Conservation (phyloP, 2,329 filamentous ascomycete genomes). For the Dryadomyces quercus-mongolicae region DNA sequence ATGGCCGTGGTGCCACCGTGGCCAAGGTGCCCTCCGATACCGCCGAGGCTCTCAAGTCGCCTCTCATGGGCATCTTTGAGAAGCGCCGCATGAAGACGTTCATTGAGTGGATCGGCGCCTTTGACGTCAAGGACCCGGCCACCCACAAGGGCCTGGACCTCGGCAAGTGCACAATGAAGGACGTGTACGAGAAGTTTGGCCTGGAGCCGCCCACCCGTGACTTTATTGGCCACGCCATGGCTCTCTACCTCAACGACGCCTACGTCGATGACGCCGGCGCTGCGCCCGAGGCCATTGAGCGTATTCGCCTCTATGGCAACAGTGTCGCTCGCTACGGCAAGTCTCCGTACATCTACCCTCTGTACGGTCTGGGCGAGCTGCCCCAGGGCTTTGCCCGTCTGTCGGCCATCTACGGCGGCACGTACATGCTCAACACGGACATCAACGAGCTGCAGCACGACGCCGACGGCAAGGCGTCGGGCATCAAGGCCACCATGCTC, state of each 20-base stretch:
- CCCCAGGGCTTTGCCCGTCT: conserved; percentile 96
- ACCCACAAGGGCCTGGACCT: conserved; percentile 89
- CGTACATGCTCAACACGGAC: conserved; percentile 97
- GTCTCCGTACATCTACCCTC: conserved; percentile 97
- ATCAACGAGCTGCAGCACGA: conserved; percentile 86
- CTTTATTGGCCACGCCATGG: conserved; percentile 98
- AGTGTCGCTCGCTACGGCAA: conserved; percentile 96
- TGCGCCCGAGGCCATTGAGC: conserved; percentile 76
- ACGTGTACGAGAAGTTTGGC: conserved; percentile 97
- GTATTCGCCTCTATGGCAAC: conserved; percentile 93
- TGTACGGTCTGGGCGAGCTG: conserved; percentile 93
- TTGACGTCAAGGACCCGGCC: conserved; percentile 66
- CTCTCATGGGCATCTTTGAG: conserved; percentile 94
- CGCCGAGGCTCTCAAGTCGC: conserved; percentile 77
- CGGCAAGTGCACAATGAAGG: conserved; percentile 75
- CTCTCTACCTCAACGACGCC: conserved; percentile 79
- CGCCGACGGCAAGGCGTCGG: conserved; percentile 66
- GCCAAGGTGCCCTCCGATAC: conserved; percentile 96
- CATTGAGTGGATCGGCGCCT: conserved; percentile 86
- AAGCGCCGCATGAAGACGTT: conserved; percentile 96
- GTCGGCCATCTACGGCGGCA: conserved; percentile 96
- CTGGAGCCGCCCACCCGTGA: conserved; percentile 82
- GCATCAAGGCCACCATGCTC: conserved; percentile 96
- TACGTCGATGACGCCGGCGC: conserved; percentile 65
- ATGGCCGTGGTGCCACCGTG: conserved; percentile 72